Evolutionary conservation across 129 eudicot genomes (phyloP).

Genomic region (Helianthus annuus): HanXRQr2.0-SUNRISE NC_035433.2:1879709-1880208

Average conservation of each 20-base stretch:
- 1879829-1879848: slow-evolving; percentile 63
- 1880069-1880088: background rate
- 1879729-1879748: background rate
- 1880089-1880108: slow-evolving; percentile 91
- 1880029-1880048: background rate
- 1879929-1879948: slow-evolving; percentile 93
- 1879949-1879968: slow-evolving; percentile 92
- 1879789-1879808: slow-evolving; percentile 82
- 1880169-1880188: slow-evolving; percentile 95
- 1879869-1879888: background rate
- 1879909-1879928: slow-evolving; percentile 9
- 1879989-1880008: slow-evolving; percentile 59
- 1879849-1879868: background rate
- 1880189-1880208: slow-evolving; percentile 13
- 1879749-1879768: slow-evolving; percentile 66
- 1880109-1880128: slow-evolving; percentile 99
- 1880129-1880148: slow-evolving; percentile 84
- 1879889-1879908: background rate
- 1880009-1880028: slow-evolving; percentile 17
- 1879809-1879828: slow-evolving; percentile 88
- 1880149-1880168: slow-evolving; percentile 85
- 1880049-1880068: background rate
- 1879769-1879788: slow-evolving; percentile 82
- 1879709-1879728: background rate
- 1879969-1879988: slow-evolving; percentile 89